phyloP scores from a whole-genome alignment of 2,329 filamentous ascomycete genomes.

The Aureobasidium subglaciale region DNA sequence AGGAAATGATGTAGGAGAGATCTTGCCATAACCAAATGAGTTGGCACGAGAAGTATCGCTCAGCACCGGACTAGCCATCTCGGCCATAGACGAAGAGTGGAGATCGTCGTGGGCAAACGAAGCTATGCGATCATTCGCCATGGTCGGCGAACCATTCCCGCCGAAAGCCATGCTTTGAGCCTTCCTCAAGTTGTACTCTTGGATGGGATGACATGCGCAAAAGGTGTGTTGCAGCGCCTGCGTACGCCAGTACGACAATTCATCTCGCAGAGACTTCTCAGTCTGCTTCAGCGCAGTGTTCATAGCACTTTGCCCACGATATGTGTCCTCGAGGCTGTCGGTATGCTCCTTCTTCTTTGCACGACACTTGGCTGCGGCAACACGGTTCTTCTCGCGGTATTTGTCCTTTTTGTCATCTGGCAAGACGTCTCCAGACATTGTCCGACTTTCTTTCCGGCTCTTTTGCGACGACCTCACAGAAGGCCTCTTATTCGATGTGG shows the following conservation, averaged over 20 bases:
- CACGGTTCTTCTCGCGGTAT: constrained; percentile 62
- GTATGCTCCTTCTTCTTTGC: constrained; percentile 59
- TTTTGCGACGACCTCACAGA: neutral
- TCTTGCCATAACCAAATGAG: neutral
- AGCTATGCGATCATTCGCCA: neutral
- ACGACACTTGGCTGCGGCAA: constrained; percentile 67
- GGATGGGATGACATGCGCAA: constrained; percentile 27
- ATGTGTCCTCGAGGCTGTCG: constrained; percentile 41
- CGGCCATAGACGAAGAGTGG: neutral
- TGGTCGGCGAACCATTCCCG: neutral
- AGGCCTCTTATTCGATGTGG: neutral
- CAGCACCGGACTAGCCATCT: neutral
- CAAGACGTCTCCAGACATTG: constrained; percentile 18
- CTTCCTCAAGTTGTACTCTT: constrained; percentile 28
- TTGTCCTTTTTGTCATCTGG: constrained; percentile 42
- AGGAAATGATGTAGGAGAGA: neutral
- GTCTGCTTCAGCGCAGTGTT: constrained; percentile 28
- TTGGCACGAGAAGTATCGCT: neutral
- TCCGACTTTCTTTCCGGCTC: constrained; percentile 19
- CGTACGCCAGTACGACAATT: constrained; percentile 27
- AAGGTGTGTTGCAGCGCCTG: constrained; percentile 27
- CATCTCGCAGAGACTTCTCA: constrained; percentile 27
- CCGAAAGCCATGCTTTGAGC: constrained; percentile 19
- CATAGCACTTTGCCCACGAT: constrained; percentile 31
- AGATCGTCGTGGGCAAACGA: neutral